Base-by-base conservation (phyloP, 352 stramenopile species). In the Globisporangium middletonii region DNA sequence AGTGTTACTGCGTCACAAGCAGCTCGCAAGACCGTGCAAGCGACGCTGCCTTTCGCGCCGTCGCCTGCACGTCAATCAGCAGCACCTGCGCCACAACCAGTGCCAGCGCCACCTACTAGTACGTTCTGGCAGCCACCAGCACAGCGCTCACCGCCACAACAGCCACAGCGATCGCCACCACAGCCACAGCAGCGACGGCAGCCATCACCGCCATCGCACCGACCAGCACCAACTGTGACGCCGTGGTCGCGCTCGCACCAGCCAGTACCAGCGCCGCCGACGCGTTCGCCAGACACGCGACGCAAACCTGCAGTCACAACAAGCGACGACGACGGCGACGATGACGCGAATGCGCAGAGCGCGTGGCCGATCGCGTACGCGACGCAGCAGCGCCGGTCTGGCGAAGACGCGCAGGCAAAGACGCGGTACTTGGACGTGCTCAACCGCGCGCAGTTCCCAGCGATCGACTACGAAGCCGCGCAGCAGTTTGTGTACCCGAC, bases 401-500 rank as follows among this genome's bases (percentile, higher is more conserved):
- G 81, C 23, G 84, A 91, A 57, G 83, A 93, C 54, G 1, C 52
- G 0, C 47, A 77, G 7, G 83, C 78, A 26, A 83, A 72, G 67
- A 82, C 42, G 41, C 72, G 83, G 42, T 92, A 92, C 52, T 49
- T 83, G 41, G 67, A 85, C 45, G 52, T 83, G 16, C 62, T 71
- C 37, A 53, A 68, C 37, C 57, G 65, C 15, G 64, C 68, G 11
- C 64, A 45, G 18, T 76, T 71, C 53, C 78, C 80, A 3, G 59
- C 66, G 42, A 83, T 93, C 41, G 81, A 96, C 67, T 63, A 55
- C 11, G 74, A 86, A 26, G 70, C 79, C 3, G 73, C 71, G n/a
- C 68, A 83, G 45, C 62, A 77, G 44, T 96, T 93, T 46, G 73
- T 94, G 38, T 97, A 96, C 62, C 89, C 88, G 49, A 96, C 75